Base-by-base conservation (phyloP, 306 rosid genomes). In the Crataegus laevigata region DNA sequence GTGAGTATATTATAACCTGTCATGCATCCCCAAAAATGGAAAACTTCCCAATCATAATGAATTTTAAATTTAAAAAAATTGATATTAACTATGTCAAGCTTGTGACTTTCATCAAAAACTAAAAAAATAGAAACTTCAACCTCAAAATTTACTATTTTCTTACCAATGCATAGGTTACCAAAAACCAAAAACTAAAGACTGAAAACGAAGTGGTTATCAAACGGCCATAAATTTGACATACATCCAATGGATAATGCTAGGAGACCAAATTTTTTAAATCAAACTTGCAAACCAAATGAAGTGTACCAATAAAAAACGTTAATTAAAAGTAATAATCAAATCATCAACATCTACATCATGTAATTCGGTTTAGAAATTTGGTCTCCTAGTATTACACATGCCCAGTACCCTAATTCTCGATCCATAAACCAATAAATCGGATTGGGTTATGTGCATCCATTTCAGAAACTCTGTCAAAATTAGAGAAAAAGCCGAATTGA, bases 1-100 rank as follows among this genome's bases (percentile, higher is more conserved):
- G 99, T 22, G 98, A 89, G 96, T 82, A 90, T 79, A 94, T 92
- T 60, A 92, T 87, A 85, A 94, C 98, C 99, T 94, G 85, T 72
- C 78, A 32, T 26, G 14, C 5, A 40, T 3, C 13, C 68, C n/a
- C 12, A 63, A 3, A 30, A 29, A 62, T 29, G 3, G 4, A 30
- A 30, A 69, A 50, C 25, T 45, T 69, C 38, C 4, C 22, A 47
- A 21, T 50, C 38, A 47, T 1, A 12, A 69, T 47, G 40, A 26
- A 69, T 26, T 69, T 26, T 10, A 45, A 45, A 34, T 26, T 14
- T 0, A 4, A 5, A 4, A 43, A n/a, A 50, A 45, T 21, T 30
- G 29, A 8, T 19, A 42, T 10, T 24, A 58, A 26, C 67, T 4
- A 59, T 6, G 69, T 24, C 51, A 24, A 74, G 17, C n/a, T 61